Evolutionary conservation across 2,329 filamentous ascomycete genomes (phyloP).

Genomic region (Aspergillus chevalieri): DNA sequence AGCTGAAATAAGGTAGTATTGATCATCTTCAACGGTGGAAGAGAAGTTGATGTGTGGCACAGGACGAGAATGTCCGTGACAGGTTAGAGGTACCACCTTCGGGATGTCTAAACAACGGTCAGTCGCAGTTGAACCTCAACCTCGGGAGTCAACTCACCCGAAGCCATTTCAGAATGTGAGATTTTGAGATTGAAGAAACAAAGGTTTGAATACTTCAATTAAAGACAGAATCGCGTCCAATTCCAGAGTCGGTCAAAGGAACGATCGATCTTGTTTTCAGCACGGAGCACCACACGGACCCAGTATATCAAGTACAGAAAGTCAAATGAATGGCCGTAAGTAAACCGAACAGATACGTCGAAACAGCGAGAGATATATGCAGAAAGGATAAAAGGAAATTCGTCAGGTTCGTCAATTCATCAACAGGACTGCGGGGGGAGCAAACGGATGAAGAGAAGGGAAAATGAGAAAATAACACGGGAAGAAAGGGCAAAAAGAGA

Average conservation of each 20-base stretch:
- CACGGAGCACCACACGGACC: neutral
- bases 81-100: constrained; percentile 78
- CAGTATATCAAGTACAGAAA: neutral
- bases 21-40: constrained; percentile 69
- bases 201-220: constrained; percentile 3
- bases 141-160: constrained; percentile 12
- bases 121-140: neutral
- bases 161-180: constrained; percentile 15
- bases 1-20: constrained; percentile 88
- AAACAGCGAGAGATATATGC: constrained; percentile 12
- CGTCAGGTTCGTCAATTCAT: constrained; percentile 39
- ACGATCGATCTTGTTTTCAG: constrained; percentile 10
- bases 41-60: constrained; percentile 91
- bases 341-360: constrained; percentile 9
- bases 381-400: constrained; percentile 31
- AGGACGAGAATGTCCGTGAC: constrained; percentile 87
- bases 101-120: constrained; percentile 31
- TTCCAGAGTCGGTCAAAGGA: constrained; percentile 4
- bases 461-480: constrained; percentile 7
- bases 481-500: constrained; percentile 4
- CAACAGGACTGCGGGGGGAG: constrained; percentile 17
- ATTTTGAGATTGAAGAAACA: constrained; percentile 2
- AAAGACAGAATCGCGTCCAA: constrained; percentile 6
- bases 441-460: constrained; percentile 7
- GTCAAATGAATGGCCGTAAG: constrained; percentile 6